Conservation (phyloP, 768 basidiomycete genomes). For the Boletellus ananiceps region DNA sequence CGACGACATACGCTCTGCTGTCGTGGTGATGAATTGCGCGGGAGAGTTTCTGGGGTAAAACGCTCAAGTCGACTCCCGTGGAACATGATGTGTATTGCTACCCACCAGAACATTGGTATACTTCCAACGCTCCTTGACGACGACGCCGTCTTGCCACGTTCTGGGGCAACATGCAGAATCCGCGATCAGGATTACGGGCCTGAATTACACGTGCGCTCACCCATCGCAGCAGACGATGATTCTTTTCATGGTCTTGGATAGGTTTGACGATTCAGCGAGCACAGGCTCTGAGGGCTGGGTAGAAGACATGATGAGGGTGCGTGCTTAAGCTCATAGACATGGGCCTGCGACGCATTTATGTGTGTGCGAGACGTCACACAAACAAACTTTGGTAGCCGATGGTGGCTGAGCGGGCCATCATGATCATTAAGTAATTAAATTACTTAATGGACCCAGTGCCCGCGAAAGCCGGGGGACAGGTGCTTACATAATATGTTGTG, state of each 20-base stretch:
- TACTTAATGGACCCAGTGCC: no score
- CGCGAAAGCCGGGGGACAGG: no score
- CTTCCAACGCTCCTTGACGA: slow-evolving; percentile 38
- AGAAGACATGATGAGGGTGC: slow-evolving; percentile 11
- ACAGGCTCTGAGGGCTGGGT: background rate
- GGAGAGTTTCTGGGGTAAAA: slow-evolving; percentile 43
- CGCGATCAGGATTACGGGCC: background rate
- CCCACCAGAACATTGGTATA: slow-evolving; percentile 57
- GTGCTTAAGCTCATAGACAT: background rate
- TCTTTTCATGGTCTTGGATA: slow-evolving; percentile 42
- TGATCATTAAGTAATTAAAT: no score
- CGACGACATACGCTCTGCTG: slow-evolving; percentile 29
- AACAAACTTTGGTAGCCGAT: background rate
- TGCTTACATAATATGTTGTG: no score
- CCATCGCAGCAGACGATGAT: slow-evolving; percentile 76
- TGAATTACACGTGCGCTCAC: slow-evolving; percentile 33
- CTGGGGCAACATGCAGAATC: slow-evolving; percentile 30
- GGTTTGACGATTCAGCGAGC: background rate
- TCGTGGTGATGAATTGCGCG: slow-evolving; percentile 51
- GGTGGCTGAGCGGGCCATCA: no score
- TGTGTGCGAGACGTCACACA: no score
- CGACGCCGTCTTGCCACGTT: slow-evolving; percentile 69
- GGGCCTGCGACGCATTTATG: slow-evolving; percentile 23
- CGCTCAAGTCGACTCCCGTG: background rate
- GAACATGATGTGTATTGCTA: background rate